Evolutionary conservation across 2,329 filamentous ascomycete species (phyloP), one percentile per base, ranked within the genome.

Genomic region (Aspergillus sp.): DNA sequence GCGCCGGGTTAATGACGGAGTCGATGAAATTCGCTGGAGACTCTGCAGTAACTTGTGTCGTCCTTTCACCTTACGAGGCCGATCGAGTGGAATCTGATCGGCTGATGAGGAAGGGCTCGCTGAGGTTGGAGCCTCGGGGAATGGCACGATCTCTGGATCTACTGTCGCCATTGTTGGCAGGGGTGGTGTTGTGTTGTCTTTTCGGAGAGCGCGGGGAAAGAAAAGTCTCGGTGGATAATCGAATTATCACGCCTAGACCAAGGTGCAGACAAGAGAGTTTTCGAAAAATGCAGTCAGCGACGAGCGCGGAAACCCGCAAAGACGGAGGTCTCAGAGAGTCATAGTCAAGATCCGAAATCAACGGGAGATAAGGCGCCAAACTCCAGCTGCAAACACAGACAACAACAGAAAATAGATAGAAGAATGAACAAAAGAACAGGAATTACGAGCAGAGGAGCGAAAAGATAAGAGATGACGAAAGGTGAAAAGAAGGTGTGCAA

Each of bases 21-120:
- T 91, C 0, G 91, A 96, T 11, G 90, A 88, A 68, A 96, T 93
- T 57, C 90, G 87, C 61, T 93, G 88, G 49, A 96, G 82, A 33
- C 87, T 86, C 61, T 87, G 86, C 17, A 96, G 79, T 34, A 96
- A 75, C 58, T 87, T 85, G 66, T 87, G 85, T 47, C 89, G 85
- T 53, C 86, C 83, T 71, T 87, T 91, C 56, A 84, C 79, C 74
- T 88, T 91, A 24, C 78, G 79, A 3, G 74, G 75, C 40, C 73
- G 74, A 30, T 76, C 76, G 50, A 73, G 59, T 4, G 75, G 71
- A 13, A 75, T 73, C 59, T 74, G 68, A 4, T 70, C 74, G 33
- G 64, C 58, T 12, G 67, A 66, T 13, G 74, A 72, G 49, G 66
- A 60, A 42, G 74, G 70, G 56, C 68, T 77, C 19, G 61, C 65